A percentile compares a stretch with the other conserved stretches of the same genome.
Evolutionary conservation across 805 yeast genomes (phyloP).

Genomic region (Pichia scutulata): DNA sequence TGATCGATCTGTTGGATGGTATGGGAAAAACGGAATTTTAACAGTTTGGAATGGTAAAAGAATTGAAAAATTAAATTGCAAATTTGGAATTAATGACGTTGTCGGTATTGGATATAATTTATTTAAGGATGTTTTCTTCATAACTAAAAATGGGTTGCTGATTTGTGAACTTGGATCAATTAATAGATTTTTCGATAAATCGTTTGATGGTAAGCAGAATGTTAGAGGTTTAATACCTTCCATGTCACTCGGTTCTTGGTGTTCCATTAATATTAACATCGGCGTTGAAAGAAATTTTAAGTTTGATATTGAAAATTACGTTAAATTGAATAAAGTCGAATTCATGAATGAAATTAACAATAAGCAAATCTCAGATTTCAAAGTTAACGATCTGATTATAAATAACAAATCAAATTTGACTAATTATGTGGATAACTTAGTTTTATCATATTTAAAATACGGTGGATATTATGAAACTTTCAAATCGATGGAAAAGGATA

Average conservation of each 20-base stretch:
- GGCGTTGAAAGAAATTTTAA: slow-evolving; percentile 38
- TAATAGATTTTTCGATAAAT: slow-evolving; percentile 3
- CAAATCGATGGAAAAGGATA: slow-evolving; percentile 42
- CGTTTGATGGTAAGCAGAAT: slow-evolving; percentile 5
- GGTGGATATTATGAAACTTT: slow-evolving; percentile 51
- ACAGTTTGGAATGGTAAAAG: slow-evolving; percentile 30
- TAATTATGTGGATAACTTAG: slow-evolving; percentile 15
- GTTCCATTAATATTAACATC: slow-evolving; percentile 43
- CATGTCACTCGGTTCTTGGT: slow-evolving; percentile 38
- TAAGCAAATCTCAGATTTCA: not conserved
- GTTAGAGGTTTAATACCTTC: slow-evolving; percentile 29
- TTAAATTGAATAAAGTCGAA: slow-evolving; percentile 30
- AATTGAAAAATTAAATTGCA: slow-evolving; percentile 34
- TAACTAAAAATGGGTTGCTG: slow-evolving; percentile 73
- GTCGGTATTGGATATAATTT: slow-evolving; percentile 84
- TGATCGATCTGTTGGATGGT: slow-evolving; percentile 42
- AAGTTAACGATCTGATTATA: not conserved
- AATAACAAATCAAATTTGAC: slow-evolving; percentile 11
- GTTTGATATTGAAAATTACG: slow-evolving; percentile 43
- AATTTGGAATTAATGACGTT: slow-evolving; percentile 50
- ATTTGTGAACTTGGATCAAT: slow-evolving; percentile 39
- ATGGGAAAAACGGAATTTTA: slow-evolving; percentile 43
- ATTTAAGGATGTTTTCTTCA: slow-evolving; percentile 53
- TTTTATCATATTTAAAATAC: slow-evolving; percentile 46
- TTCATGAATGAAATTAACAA: slow-evolving; percentile 14